These are phyloP conservation scores for Trichoderma harzianum DNA, from an alignment of 2,329 filamentous ascomycete genomes.

Conservation along the genomic window DNA sequence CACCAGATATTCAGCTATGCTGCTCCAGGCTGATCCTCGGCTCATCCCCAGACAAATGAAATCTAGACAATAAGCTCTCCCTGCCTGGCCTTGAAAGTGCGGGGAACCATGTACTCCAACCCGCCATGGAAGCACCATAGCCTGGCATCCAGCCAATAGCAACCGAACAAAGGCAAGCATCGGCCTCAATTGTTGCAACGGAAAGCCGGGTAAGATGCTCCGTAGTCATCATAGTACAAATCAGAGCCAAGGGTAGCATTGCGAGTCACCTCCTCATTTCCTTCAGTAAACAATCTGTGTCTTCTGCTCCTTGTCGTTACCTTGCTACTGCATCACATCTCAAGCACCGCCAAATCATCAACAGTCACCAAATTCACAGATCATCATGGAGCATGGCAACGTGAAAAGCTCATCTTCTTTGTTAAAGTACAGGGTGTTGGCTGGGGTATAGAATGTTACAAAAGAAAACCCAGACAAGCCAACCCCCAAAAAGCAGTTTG, in stretches of 20 bases:
- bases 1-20: not conserved
- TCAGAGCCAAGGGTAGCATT: not conserved
- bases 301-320: not conserved
- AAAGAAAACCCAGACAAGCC: not conserved
- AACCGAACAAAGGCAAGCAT: not conserved
- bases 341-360: not conserved
- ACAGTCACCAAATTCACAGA: not conserved
- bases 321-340: not conserved
- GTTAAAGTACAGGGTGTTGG: not conserved
- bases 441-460: not conserved
- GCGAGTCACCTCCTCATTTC: not conserved
- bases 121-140: not conserved
- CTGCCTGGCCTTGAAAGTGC: not conserved
- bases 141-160: not conserved
- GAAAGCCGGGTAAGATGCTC: not conserved
- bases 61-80: not conserved
- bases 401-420: not conserved
- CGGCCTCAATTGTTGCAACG: not conserved
- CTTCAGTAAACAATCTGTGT: not conserved
- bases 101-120: slow-evolving; percentile 10
- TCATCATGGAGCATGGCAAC: not conserved
- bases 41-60: not conserved
- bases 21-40: not conserved
- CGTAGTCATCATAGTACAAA: not conserved
- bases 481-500: not conserved